Percentiles rank a stretch among this genome's conserved stretches.
Evolutionary conservation across 495 filamentous ascomycete genomes (phyloP).

Genomic region (Xylaria acuta): DNA sequence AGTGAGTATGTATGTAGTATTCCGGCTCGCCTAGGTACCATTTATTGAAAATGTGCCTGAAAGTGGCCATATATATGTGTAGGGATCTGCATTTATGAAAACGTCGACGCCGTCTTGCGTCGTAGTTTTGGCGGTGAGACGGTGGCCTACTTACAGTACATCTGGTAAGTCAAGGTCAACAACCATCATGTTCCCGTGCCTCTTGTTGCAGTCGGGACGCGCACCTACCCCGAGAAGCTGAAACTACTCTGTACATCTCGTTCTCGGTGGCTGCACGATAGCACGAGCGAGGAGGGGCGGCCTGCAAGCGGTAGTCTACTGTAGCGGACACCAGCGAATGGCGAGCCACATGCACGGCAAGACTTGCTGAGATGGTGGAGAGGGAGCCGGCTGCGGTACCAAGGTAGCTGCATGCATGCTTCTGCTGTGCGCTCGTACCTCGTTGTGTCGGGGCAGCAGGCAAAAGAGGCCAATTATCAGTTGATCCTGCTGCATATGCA

Average conservation of each 20-base stretch:
- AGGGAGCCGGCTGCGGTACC: conserved; percentile 21
- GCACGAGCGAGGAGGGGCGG: conserved; percentile 2
- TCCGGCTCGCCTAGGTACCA: conserved; percentile 15
- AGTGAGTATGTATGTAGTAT: conserved; percentile 1
- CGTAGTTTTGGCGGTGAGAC: conserved; percentile 11
- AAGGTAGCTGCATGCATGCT: conserved; percentile 27
- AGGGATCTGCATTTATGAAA: not conserved
- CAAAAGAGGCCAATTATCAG: not conserved
- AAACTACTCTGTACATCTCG: conserved; percentile 17
- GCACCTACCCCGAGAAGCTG: conserved; percentile 21
- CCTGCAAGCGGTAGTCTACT: not conserved
- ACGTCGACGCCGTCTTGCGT: not conserved
- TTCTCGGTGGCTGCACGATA: conserved; percentile 8
- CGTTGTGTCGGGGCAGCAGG: conserved; percentile 12
- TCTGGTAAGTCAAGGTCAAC: not conserved
- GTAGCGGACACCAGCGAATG: not conserved
- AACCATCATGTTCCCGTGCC: not conserved
- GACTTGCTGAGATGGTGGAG: conserved; percentile 9
- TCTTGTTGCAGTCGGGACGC: conserved; percentile 15
- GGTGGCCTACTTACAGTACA: not conserved
- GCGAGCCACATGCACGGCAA: conserved; percentile 10
- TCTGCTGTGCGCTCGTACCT: conserved; percentile 18
- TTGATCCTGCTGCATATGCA: conserved; percentile 19
- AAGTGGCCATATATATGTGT: not conserved
- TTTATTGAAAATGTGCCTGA: not conserved